Base-by-base conservation (phyloP, 352 stramenopile species). In the Phytopythium ostracodes region DNA sequence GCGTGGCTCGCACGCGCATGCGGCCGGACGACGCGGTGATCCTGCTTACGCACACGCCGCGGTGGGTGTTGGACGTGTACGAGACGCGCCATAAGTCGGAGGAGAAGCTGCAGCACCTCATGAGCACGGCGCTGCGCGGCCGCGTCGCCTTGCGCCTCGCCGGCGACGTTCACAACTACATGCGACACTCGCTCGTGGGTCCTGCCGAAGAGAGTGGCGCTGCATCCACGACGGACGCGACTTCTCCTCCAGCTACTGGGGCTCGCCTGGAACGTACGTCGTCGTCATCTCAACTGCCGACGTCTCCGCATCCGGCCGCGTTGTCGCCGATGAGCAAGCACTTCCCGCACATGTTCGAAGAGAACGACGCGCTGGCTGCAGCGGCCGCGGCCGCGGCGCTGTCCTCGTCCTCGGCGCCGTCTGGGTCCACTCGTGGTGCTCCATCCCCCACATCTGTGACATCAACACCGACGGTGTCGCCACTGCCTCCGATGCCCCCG, bases 81-180 rank as follows among this genome's bases (percentile, higher is more conserved):
- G 81, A 96, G 65, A 71, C 96, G 36, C 68, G 72, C 18, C 75
- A 75, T 8, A 76, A 80, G 9, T 80, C 87, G 2, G 87, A 94
- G 47, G 77, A 88, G 18, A 92, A 93, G 59, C 75, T 96, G 2
- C 79, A 83, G 27, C 88, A 88, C 50, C 64, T 96, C 18, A 81
- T 94, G n/a, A 72, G 88, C 43, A 80, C 82, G 9, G 69, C 91
- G 25, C 70, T 96, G 1, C 75, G 87, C n/a, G 85, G 82, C 5
- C 78, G 84, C 31, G 84, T 94, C 22, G 78, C 85, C 12, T 42
- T 96, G 11, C 77, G 87, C 10, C 75, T 98, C 40, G 91, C 93
- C 15, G 93, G 93, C 4, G 93, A 98, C 72, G 85, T 98, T 33
- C 93, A 98, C 75, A 96, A 98, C 71, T 98, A 98, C 72, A 96